These are phyloP conservation scores for Dendrobium huoshanense DNA, from an alignment of 106 monocot genomes.

Conservation along the genomic window DNA sequence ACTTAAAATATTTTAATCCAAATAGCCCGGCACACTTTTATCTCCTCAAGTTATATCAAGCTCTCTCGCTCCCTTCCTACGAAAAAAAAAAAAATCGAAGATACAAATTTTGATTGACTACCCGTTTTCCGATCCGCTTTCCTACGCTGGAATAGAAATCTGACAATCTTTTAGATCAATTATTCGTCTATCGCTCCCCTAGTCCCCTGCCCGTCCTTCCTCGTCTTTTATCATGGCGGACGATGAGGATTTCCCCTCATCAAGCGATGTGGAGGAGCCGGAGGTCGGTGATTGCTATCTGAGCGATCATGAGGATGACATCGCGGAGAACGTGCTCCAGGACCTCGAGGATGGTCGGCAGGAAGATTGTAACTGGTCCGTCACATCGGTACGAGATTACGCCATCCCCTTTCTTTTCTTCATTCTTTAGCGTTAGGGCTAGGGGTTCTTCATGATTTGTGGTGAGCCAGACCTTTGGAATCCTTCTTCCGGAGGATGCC, in stretches of 20 bases:
- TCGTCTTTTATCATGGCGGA: conserved; percentile 18
- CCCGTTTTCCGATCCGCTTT: not conserved
- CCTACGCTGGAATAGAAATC: not conserved
- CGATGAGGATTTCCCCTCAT: conserved; percentile 30
- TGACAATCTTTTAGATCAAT: not conserved
- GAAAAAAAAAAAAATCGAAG: not conserved
- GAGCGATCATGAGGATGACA: conserved; percentile 49
- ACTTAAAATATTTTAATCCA: too few relatives aligned
- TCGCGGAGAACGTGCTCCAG: conserved; percentile 45
- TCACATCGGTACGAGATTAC: conserved; percentile 43
- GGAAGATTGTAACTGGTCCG: conserved; percentile 57
- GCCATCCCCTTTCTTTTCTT: not conserved
- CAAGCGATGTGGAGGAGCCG: conserved; percentile 26
- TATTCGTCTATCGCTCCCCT: not conserved
- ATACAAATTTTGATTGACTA: not conserved
- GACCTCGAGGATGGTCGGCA: conserved; percentile 36
- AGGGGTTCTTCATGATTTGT: not conserved
- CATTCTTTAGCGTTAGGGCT: not conserved
- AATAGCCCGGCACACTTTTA: too few relatives aligned
- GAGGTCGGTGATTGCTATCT: conserved; percentile 34
- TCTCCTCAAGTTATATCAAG: not conserved
- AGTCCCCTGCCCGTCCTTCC: not conserved
- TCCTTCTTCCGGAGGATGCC: not conserved
- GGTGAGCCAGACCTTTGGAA: not conserved
- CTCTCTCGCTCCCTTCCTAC: not conserved